Evolutionary conservation across 306 rosid species (phyloP), one percentile per base, ranked within the genome.

Genomic region (Pterocarpus santalinus): DNA sequence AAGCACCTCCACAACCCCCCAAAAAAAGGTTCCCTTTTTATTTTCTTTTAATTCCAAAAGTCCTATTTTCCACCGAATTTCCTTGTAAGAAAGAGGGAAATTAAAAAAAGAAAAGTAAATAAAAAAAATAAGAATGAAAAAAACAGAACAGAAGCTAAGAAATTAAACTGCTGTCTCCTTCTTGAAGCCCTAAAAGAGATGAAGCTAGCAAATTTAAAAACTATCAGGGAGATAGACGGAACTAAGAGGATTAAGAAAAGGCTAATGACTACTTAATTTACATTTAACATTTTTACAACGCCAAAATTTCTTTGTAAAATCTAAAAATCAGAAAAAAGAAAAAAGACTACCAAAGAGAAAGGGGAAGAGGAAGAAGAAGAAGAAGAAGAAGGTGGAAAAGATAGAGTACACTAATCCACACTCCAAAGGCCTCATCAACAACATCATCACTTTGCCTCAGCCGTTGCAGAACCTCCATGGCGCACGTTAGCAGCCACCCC

Each of bases 281-380:
- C 97, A 90, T 89, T 90, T 85, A 80, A 74, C 80, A 81, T 83
- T 81, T 84, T 80, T 82, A 86, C 90, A 85, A 69, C 85, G 78
- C 88, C 97, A 94, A 92, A 94, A 92, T 90, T 90, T 89, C 92
- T 70, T 73, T 71, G 84, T 72, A 66, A 85, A 87, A 52, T 77
- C 66, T 65, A 80, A 80, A 43, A 65, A 4, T 6, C 10, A 70
- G 58, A 65, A n/a, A 38, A n/a, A 73, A 10, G 2, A 5, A 64
- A 49, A 41, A 65, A 82, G 56, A 67, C 36, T 39, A 73, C 14
- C 46, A 1, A 72, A 56, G 3, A n/a, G 13, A n/a, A 28, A 60
- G 6, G 2, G 6, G 30, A 16, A 9, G 39, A 52, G 13, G 4
- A 62, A 7, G 44, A 34, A 30, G 52, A n/a, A 7, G 44, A 34